phyloP scores from a whole-genome alignment of 2,329 filamentous ascomycete species.

The Coniella vitis region DNA sequence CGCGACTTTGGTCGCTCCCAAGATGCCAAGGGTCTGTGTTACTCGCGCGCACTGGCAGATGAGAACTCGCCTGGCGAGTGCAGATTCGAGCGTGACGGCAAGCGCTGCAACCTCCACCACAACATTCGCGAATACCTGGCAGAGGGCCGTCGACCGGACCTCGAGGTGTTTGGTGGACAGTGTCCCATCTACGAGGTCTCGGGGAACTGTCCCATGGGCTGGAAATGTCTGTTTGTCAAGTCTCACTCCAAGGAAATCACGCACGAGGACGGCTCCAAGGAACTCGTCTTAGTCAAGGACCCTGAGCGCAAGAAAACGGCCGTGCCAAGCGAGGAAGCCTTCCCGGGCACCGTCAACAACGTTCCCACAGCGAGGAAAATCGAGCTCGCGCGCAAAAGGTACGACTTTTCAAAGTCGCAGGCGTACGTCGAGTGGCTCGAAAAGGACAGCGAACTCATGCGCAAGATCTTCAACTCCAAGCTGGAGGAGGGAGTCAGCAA shows the following conservation, averaged over 20 bases:
- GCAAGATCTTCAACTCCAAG: constrained; percentile 35
- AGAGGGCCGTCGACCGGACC: constrained; percentile 73
- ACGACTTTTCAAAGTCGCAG: constrained; percentile 66
- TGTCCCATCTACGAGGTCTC: constrained; percentile 76
- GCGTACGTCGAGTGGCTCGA: constrained; percentile 73
- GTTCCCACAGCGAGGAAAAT: constrained; percentile 66
- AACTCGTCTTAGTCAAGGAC: constrained; percentile 62
- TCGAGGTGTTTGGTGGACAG: constrained; percentile 66
- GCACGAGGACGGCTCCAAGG: constrained; percentile 71
- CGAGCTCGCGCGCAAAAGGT: constrained; percentile 65
- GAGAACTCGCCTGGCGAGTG: constrained; percentile 81
- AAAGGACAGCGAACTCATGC: constrained; percentile 46
- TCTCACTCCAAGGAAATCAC: constrained; percentile 81
- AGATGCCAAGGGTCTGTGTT: constrained; percentile 73
- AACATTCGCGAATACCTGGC: constrained; percentile 79
- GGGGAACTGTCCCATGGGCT: constrained; percentile 75
- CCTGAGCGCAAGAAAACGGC: constrained; percentile 22
- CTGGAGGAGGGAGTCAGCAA: constrained; percentile 20
- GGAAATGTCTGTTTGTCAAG: constrained; percentile 87
- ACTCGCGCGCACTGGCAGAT: constrained; percentile 59
- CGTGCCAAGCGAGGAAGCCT: constrained; percentile 35
- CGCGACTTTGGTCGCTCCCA: constrained; percentile 74
- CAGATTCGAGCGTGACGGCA: constrained; percentile 71
- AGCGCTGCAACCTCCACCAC: constrained; percentile 75
- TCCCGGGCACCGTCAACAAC: constrained; percentile 67